These are phyloP conservation scores for Trypanosoma vivax DNA, from an alignment of 208 protist genomes.

Conservation along the genomic window DNA sequence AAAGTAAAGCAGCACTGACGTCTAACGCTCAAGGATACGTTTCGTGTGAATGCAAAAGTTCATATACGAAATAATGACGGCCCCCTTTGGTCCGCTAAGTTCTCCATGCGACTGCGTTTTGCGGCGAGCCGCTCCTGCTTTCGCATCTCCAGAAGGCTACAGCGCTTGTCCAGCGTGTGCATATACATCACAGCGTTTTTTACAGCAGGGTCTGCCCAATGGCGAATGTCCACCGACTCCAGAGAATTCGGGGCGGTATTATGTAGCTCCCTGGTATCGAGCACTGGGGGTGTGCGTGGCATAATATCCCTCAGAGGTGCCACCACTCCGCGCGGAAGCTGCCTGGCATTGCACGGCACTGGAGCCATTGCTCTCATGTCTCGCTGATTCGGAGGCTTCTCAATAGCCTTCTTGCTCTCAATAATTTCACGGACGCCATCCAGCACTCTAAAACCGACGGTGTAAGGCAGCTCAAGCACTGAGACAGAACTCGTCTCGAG, in stretches of 20 bases:
- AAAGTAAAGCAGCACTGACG: too few species aligned
- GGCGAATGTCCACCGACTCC: conserved; percentile 8
- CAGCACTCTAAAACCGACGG: conserved; percentile 49
- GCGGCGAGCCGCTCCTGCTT: not conserved
- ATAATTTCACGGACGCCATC: conserved; percentile 7
- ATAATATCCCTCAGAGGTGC: too few species aligned
- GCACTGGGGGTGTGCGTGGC: too few species aligned
- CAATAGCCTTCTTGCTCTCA: not conserved
- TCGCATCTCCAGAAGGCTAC: conserved; percentile 13
- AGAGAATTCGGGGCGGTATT: too few species aligned
- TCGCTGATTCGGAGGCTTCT: not conserved
- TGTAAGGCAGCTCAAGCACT: conserved; percentile 66
- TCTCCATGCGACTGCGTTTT: conserved; percentile 7
- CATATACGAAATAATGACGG: not conserved
- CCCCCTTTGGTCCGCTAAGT: too few species aligned
- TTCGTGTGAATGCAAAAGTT: too few species aligned
- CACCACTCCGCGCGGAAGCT: too few species aligned
- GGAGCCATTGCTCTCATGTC: not conserved
- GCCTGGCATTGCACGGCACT: conserved; percentile 4
- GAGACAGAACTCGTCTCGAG: conserved; percentile 31
- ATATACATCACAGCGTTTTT: conserved; percentile 17
- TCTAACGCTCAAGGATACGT: too few species aligned
- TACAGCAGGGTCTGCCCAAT: conserved; percentile 27
- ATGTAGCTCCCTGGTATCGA: too few species aligned
- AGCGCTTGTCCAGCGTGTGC: conserved; percentile 21